Base-by-base conservation (phyloP, 1,139 yeast genomes). In the Geotrichum siamense region DNA sequence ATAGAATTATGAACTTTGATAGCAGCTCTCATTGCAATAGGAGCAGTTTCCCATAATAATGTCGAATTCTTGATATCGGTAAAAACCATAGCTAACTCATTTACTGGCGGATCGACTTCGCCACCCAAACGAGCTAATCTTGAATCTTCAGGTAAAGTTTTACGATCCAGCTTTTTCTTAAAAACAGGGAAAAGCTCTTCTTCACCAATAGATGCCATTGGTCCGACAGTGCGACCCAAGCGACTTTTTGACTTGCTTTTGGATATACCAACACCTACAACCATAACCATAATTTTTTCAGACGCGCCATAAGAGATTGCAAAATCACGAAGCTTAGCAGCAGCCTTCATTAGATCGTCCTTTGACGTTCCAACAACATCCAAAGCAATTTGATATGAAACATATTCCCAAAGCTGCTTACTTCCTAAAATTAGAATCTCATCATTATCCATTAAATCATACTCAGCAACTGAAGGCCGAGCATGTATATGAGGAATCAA, bases 1-100 rank as follows among this genome's bases (percentile, higher is more conserved):
- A 91, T 78, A 20, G 84, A 77, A 60, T 91, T 93, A 63, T 91
- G 99, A 6, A 85, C 82, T 63, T 87, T 86, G 58, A 91, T 91
- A 1, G 98, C 97, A 3, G 95, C 82, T 62, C 96, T 72, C 99
- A 91, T 91, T 0, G 96, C 95, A 45, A 79, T 76, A 1, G 96
- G 96, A 58, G 80, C 82, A 10, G 87, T 71, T 57, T 91, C 98
- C 99, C 99, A 91, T 46, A 91, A 67, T 44, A 82, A 68, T 0
- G 99, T 91, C 1, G 97, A 89, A 61, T 84, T 89, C 59, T 91
- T 89, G 56, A 91, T 93, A 75, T 91, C 99, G 0, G 99, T 91
- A 62, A 93, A 91, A 1, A 89, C 96, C 75, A 91, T 81, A 0
- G 98, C 96, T 46, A 91, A 70, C 44, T 85, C 87, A 2, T 97